Percentiles rank a stretch among this genome's conserved stretches.
These are phyloP conservation scores for Rostrohypoxylon terebratum DNA, from an alignment of 495 filamentous ascomycete species.

Conservation along the genomic window DNA sequence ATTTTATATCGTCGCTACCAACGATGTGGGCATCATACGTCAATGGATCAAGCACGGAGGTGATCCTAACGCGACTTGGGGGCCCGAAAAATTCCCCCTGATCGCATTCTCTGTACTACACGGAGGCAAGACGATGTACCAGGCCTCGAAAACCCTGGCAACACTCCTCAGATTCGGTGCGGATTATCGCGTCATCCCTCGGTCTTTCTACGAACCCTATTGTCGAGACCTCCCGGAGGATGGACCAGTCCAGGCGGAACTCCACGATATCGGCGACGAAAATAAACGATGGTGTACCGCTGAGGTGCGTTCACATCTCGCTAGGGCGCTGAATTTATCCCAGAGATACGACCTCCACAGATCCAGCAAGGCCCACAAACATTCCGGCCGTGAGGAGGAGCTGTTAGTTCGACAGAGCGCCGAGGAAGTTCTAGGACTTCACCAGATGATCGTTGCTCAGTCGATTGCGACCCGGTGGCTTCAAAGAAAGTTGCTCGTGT, in stretches of 20 bases:
- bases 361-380: slow-evolving; percentile 45
- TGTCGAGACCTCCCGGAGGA: slow-evolving; percentile 40
- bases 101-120: slow-evolving; percentile 18
- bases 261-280: slow-evolving; percentile 17
- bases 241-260: slow-evolving; percentile 26
- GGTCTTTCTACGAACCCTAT: slow-evolving; percentile 50
- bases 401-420: slow-evolving; percentile 45
- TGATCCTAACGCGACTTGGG: slow-evolving; percentile 18
- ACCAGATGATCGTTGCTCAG: slow-evolving; percentile 63
- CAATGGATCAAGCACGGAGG: slow-evolving; percentile 25
- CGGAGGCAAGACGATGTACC: slow-evolving; percentile 9
- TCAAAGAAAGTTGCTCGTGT: slow-evolving; percentile 47
- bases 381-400: slow-evolving; percentile 50
- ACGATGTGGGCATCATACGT: slow-evolving; percentile 26
- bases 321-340: slow-evolving; percentile 55
- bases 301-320: slow-evolving; percentile 38
- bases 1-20: slow-evolving; percentile 27
- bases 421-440: slow-evolving; percentile 54
- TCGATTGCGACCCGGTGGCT: slow-evolving; percentile 52
- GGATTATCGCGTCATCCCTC: slow-evolving; percentile 45
- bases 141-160: slow-evolving; percentile 1
- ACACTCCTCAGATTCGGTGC: slow-evolving; percentile 24
- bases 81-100: slow-evolving; percentile 6
- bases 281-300: slow-evolving; percentile 41
- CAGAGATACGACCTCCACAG: slow-evolving; percentile 60